phyloP scores from a whole-genome alignment of 257 asterid species.

The Knoxia roxburghii region DNA sequence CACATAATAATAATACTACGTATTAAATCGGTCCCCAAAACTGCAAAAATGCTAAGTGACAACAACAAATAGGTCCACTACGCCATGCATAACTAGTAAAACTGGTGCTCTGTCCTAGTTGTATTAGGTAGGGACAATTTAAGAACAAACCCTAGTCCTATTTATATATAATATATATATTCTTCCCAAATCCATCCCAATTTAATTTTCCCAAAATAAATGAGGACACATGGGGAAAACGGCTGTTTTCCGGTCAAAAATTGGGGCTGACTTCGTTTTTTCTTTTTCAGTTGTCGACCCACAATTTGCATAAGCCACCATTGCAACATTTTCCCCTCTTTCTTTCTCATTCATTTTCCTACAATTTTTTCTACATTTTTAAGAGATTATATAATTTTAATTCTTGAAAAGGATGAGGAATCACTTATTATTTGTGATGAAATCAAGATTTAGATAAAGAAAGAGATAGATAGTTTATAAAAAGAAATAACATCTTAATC shows the following conservation, averaged over 20 bases:
- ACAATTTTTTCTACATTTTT: neutral
- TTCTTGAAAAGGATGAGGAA: too few species aligned
- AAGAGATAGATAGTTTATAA: too few species aligned
- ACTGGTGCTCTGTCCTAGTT: neutral
- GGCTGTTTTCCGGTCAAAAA: constrained; percentile 17
- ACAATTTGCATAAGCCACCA: constrained; percentile 21
- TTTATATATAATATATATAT: too few species aligned
- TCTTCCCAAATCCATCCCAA: too few species aligned
- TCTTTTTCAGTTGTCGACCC: neutral
- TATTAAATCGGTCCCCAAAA: too few species aligned
- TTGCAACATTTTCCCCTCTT: constrained; percentile 31
- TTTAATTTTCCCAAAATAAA: constrained; percentile 16
- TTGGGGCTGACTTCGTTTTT: neutral
- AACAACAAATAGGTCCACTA: neutral
- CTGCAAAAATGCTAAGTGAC: neutral
- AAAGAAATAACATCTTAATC: too few species aligned
- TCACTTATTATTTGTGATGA: too few species aligned
- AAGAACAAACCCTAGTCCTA: too few species aligned
- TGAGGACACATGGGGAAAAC: constrained; percentile 37
- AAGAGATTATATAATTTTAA: too few species aligned
- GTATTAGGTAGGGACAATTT: constrained; percentile 3
- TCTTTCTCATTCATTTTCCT: constrained; percentile 16
- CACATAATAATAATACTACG: too few species aligned
- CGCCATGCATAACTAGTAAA: too few species aligned
- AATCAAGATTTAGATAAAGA: too few species aligned